These are phyloP conservation scores for Citrus unshiu DNA, from an alignment of 345 rosid species.

Conservation along the genomic window DNA sequence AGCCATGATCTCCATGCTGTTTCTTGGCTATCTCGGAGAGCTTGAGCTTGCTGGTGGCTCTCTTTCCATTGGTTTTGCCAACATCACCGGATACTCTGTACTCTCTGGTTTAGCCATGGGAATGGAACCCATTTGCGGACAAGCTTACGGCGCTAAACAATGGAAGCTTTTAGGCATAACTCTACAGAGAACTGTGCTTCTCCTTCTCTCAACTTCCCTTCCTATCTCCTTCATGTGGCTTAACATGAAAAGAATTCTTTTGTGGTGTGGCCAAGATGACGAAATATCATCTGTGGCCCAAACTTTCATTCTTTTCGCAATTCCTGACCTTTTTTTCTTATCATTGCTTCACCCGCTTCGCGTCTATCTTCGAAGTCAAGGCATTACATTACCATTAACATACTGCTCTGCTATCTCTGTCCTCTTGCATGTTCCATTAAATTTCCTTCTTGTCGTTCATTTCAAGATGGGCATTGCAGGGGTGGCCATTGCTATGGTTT, in stretches of 20 bases:
- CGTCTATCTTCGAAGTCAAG: conserved; percentile 79
- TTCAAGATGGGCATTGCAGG: conserved; percentile 84
- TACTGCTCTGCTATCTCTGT: conserved; percentile 86
- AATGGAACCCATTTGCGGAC: conserved; percentile 99
- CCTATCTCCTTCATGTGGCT: conserved; percentile 89
- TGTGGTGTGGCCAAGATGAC: conserved; percentile 81
- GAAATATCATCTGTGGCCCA: conserved; percentile 73
- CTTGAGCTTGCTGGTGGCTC: conserved; percentile 96
- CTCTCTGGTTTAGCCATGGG: conserved; percentile 99
- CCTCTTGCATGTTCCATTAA: conserved; percentile 76
- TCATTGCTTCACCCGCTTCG: conserved; percentile 94
- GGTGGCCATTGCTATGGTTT: conserved; percentile 85
- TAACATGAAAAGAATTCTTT: conserved; percentile 64
- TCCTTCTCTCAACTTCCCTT: conserved; percentile 73
- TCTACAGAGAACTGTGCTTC: conserved; percentile 89
- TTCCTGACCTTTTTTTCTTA: conserved; percentile 89
- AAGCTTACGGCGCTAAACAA: conserved; percentile 95
- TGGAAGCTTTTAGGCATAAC: conserved; percentile 84
- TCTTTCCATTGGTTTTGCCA: conserved; percentile 89
- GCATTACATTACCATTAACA: conserved; percentile 79
- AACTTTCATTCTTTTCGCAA: conserved; percentile 65
- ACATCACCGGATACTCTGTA: conserved; percentile 96
- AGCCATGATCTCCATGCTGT: conserved; percentile 97
- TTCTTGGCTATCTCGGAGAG: conserved; percentile 95
- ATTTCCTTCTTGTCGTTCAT: conserved; percentile 67